A percentile compares a stretch with the other conserved stretches of the same genome.
These are phyloP conservation scores for Pythium sp. DNA, from an alignment of 352 stramenopile species.

Conservation along the genomic window DNA sequence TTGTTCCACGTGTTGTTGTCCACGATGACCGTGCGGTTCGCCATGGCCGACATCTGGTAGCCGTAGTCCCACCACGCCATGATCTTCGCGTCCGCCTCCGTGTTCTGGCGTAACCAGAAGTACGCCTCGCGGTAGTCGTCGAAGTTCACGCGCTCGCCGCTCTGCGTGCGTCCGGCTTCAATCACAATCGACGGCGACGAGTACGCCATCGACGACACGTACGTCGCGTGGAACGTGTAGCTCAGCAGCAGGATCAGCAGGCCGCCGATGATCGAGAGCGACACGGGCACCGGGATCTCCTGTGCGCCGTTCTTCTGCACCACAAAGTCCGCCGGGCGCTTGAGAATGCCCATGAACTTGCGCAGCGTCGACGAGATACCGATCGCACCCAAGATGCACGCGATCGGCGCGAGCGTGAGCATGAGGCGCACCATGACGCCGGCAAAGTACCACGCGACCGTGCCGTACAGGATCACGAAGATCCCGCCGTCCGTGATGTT, in stretches of 20 bases:
- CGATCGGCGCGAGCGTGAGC: slow-evolving; percentile 90
- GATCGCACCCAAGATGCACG: slow-evolving; percentile 88
- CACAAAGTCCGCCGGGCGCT: slow-evolving; percentile 51
- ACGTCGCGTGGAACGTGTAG: slow-evolving; percentile 87
- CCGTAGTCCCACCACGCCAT: slow-evolving; percentile 92
- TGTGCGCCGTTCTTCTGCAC: slow-evolving; percentile 53
- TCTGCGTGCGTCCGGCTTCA: slow-evolving; percentile 64
- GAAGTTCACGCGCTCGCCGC: slow-evolving; percentile 85
- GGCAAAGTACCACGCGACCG: slow-evolving; percentile 91
- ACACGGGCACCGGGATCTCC: slow-evolving; percentile 57
- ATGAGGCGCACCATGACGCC: slow-evolving; percentile 93
- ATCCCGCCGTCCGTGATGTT: slow-evolving; percentile 88
- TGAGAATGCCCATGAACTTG: slow-evolving; percentile 76
- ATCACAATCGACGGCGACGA: slow-evolving; percentile 92
- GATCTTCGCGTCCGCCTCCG: slow-evolving; percentile 82
- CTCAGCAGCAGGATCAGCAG: slow-evolving; percentile 77
- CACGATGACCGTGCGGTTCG: slow-evolving; percentile 86
- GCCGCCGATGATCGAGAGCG: slow-evolving; percentile 52
- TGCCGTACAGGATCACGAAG: slow-evolving; percentile 93
- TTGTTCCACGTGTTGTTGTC: slow-evolving; percentile 98
- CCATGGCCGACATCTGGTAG: slow-evolving; percentile 92
- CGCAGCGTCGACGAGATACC: slow-evolving; percentile 77
- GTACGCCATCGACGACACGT: slow-evolving; percentile 90
- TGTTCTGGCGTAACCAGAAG: slow-evolving; percentile 90
- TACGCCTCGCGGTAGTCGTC: slow-evolving; percentile 98